These are phyloP conservation scores for Lactifluus echinatus DNA, from an alignment of 768 basidiomycete species.

Conservation along the genomic window DNA sequence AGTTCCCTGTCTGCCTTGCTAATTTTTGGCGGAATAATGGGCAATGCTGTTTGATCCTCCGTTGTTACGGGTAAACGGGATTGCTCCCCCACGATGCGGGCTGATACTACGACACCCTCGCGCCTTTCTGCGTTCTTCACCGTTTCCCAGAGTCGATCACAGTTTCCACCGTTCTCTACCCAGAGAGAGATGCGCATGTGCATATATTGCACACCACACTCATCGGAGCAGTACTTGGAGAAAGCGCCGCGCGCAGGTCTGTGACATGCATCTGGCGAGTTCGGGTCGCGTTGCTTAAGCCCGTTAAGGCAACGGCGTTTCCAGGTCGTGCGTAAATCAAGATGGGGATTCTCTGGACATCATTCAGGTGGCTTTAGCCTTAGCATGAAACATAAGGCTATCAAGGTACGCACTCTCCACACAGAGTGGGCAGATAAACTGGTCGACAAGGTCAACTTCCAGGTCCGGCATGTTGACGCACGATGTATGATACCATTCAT, in stretches of 20 bases:
- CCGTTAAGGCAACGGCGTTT: constrained; percentile 72
- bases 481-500: constrained; percentile 89
- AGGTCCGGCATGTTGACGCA: constrained; percentile 78
- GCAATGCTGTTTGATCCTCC: neutral
- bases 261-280: constrained; percentile 62
- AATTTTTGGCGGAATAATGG: constrained; percentile 30
- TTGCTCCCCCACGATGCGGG: constrained; percentile 14
- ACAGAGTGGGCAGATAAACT: constrained; percentile 84
- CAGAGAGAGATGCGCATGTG: constrained; percentile 52
- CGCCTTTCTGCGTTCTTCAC: constrained; percentile 62
- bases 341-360: constrained; percentile 45
- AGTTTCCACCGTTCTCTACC: constrained; percentile 53
- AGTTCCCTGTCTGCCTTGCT: constrained; percentile 51
- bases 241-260: constrained; percentile 72
- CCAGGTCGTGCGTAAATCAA: constrained; percentile 66
- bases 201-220: constrained; percentile 74
- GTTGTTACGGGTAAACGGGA: neutral
- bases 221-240: constrained; percentile 89
- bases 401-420: constrained; percentile 50
- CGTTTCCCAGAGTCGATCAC: constrained; percentile 60
- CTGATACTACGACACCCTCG: constrained; percentile 55
- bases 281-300: constrained; percentile 51
- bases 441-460: constrained; percentile 82
- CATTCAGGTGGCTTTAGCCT: neutral
- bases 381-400: too few relatives aligned